A percentile compares a stretch with the other conserved stretches of the same genome.
phyloP scores from a whole-genome alignment of 176 grass and related monocot species.

The Cenchrus purpureus region DNA sequence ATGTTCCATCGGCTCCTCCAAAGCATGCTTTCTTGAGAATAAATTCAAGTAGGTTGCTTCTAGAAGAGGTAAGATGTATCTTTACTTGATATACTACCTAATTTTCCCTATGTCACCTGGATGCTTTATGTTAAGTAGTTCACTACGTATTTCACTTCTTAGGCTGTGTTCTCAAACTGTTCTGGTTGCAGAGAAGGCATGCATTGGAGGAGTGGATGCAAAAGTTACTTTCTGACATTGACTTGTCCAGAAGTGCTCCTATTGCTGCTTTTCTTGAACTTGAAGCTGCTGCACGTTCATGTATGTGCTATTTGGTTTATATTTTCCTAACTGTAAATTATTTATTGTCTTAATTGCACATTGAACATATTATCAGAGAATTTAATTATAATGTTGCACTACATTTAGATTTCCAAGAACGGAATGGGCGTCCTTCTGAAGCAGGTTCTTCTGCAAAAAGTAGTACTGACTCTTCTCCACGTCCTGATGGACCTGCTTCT shows the following conservation, averaged over 20 bases:
- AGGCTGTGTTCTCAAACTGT: constrained; percentile 27
- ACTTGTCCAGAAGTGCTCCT: constrained; percentile 91
- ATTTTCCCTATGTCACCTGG: background rate
- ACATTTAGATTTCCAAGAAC: constrained; percentile 76
- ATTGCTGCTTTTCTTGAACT: constrained; percentile 95
- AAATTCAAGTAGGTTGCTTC: constrained; percentile 87
- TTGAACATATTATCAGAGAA: background rate
- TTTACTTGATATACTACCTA: constrained; percentile 4
- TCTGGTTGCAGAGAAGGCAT: constrained; percentile 79
- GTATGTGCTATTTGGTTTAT: constrained; percentile 52
- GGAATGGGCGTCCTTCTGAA: constrained; percentile 61
- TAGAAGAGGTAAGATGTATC: constrained; percentile 80
- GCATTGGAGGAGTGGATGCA: constrained; percentile 93
- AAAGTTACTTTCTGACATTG: constrained; percentile 95
- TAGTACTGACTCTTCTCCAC: constrained; percentile 29
- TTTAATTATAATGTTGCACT: constrained; percentile 42
- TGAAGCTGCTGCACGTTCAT: constrained; percentile 87
- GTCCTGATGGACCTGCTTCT: constrained; percentile 50
- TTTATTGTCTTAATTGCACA: constrained; percentile 4
- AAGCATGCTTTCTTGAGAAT: constrained; percentile 92
- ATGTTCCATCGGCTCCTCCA: constrained; percentile 71
- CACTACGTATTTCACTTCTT: constrained; percentile 27
- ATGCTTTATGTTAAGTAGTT: background rate
- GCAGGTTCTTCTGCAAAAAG: constrained; percentile 56
- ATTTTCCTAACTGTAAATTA: constrained; percentile 24